These are phyloP conservation scores for Ajuga chamaepitys DNA, from an alignment of 257 asterid genomes.

Conservation along the genomic window DNA sequence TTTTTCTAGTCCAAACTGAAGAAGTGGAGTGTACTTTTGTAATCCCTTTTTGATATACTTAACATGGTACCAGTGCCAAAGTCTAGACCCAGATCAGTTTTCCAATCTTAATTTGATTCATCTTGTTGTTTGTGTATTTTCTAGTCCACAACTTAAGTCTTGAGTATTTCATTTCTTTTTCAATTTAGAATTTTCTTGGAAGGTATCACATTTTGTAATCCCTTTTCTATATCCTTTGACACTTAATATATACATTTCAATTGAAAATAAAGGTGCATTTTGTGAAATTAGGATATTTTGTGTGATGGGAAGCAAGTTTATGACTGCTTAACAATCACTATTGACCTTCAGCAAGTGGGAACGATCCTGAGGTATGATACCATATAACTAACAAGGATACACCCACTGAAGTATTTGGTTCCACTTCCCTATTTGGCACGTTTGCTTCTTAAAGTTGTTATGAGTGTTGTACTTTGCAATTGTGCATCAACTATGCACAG, in stretches of 20 bases:
- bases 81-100: too few relatives aligned
- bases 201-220: too few relatives aligned
- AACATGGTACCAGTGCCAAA: too few relatives aligned
- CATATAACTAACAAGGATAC: background rate
- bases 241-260: background rate
- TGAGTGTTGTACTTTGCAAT: slow-evolving; percentile 5
- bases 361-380: slow-evolving; percentile 78
- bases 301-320: slow-evolving; percentile 87
- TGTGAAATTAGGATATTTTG: slow-evolving; percentile 71
- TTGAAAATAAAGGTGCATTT: slow-evolving; percentile 5
- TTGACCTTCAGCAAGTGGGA: slow-evolving; percentile 97
- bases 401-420: slow-evolving; percentile 3
- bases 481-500: background rate
- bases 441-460: background rate
- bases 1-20: too few relatives aligned
- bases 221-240: background rate
- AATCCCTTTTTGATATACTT: too few relatives aligned
- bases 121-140: too few relatives aligned
- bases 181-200: background rate
- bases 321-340: slow-evolving; percentile 98
- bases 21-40: too few relatives aligned
- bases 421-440: slow-evolving; percentile 2
- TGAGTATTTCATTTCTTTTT: too few relatives aligned
- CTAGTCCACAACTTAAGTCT: too few relatives aligned
- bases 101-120: too few relatives aligned